Conservation (phyloP, 2,329 filamentous ascomycete species). For the Tolypocladium sp. region DNA sequence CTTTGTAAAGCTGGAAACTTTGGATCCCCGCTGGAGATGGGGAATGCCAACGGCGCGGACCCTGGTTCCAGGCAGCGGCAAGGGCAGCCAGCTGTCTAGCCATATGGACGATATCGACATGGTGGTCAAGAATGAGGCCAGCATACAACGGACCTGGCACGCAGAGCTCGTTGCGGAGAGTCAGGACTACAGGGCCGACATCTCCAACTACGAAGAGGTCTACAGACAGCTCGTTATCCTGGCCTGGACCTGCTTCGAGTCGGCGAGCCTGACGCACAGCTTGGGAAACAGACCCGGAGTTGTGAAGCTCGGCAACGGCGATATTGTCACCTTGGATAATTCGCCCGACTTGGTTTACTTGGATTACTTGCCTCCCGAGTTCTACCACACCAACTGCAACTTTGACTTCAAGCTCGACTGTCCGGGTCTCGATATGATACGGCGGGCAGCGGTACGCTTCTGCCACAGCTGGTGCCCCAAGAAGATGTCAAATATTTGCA, state of each 20-base stretch:
- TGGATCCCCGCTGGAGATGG: slow-evolving; percentile 14
- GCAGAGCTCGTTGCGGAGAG: background rate
- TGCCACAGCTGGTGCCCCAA: slow-evolving; percentile 30
- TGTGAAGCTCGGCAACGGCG: slow-evolving; percentile 15
- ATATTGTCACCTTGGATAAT: slow-evolving; percentile 18
- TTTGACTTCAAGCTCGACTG: slow-evolving; percentile 18
- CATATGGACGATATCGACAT: slow-evolving; percentile 2
- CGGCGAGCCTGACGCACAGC: slow-evolving; percentile 10
- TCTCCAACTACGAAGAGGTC: slow-evolving; percentile 21
- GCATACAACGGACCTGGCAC: background rate
- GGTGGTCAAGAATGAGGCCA: slow-evolving; percentile 11
- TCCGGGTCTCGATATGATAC: slow-evolving; percentile 20
- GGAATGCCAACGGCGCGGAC: slow-evolving; percentile 1
- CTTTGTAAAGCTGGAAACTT: slow-evolving; percentile 19
- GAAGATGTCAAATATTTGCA: slow-evolving; percentile 15
- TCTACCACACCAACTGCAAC: slow-evolving; percentile 16
- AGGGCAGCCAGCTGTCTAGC: background rate
- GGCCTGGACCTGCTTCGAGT: slow-evolving; percentile 17
- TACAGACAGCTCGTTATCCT: slow-evolving; percentile 16
- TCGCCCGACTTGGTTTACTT: slow-evolving; percentile 21
- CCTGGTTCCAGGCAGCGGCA: background rate
- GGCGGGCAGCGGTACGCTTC: slow-evolving; percentile 31
- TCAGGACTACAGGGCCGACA: slow-evolving; percentile 12
- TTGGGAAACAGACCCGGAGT: slow-evolving; percentile 11
- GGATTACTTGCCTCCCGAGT: slow-evolving; percentile 21